A percentile compares a stretch with the other conserved stretches of the same genome.
Evolutionary conservation across 768 basidiomycete genomes (phyloP).

Genomic region (Lactarius evosmus): DNA sequence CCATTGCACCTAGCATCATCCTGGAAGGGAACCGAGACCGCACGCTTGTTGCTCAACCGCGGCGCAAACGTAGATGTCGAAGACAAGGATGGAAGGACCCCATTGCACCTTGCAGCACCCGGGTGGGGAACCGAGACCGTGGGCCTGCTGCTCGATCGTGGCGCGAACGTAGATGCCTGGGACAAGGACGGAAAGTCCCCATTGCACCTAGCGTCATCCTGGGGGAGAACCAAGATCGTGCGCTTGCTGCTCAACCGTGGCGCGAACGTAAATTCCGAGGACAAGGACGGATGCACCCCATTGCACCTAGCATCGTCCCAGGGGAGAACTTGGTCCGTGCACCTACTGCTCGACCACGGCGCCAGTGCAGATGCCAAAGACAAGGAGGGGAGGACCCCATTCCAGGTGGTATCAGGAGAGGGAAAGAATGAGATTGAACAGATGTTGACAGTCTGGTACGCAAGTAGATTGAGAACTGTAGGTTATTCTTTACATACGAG

Average conservation of each 20-base stretch:
- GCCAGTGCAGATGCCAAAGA: neutral
- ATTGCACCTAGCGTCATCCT: neutral
- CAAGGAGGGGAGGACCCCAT: neutral
- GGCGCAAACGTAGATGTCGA: neutral
- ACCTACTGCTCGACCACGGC: too few relatives aligned
- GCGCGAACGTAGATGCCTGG: too few relatives aligned
- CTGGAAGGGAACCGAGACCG: too few relatives aligned
- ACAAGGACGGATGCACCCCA: neutral
- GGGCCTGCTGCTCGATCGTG: too few relatives aligned
- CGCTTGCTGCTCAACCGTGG: too few relatives aligned
- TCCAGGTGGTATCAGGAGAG: neutral
- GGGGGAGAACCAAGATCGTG: too few relatives aligned
- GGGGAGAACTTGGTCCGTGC: too few relatives aligned
- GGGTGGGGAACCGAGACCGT: too few relatives aligned
- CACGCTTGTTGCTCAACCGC: too few relatives aligned
- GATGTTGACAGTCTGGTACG: neutral
- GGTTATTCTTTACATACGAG: neutral
- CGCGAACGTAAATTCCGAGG: neutral
- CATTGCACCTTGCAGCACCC: too few relatives aligned
- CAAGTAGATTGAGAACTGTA: neutral
- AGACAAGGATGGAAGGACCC: neutral
- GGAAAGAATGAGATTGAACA: neutral
- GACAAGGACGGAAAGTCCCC: neutral
- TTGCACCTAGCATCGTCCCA: too few relatives aligned
- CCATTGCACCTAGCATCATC: too few relatives aligned